A percentile compares a stretch with the other conserved stretches of the same genome.
Conservation (phyloP, 768 basidiomycete species). For the Favolaschia claudopus region DNA sequence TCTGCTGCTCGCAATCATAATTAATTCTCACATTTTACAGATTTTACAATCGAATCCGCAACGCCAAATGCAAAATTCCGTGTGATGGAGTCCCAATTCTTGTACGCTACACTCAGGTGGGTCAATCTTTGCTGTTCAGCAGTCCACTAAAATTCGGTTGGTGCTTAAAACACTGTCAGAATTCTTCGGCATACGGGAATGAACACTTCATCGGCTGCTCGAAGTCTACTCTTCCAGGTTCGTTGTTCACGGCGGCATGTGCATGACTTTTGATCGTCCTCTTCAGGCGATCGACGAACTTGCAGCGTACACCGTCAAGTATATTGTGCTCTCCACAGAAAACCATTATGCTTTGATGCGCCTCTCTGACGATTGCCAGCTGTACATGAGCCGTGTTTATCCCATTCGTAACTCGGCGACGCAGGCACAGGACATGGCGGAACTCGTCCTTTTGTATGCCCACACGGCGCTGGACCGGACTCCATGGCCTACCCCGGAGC, state of each 20-base stretch:
- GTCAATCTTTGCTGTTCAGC: not conserved
- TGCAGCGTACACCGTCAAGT: not conserved
- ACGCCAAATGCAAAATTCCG: not conserved
- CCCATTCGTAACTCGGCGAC: too few species aligned
- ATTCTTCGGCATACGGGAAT: not conserved
- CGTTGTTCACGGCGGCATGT: too few species aligned
- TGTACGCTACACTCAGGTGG: not conserved
- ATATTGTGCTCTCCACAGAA: conserved; percentile 5
- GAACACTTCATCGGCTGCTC: conserved; percentile 6
- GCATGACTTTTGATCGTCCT: too few species aligned
- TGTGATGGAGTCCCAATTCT: conserved; percentile 6
- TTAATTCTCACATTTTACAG: too few species aligned
- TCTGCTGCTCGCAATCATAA: too few species aligned
- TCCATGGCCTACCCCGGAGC: too few species aligned
- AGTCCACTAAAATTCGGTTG: too few species aligned
- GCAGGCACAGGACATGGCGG: too few species aligned
- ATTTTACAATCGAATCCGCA: not conserved
- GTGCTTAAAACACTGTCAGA: too few species aligned
- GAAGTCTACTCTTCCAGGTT: not conserved
- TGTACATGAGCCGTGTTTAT: not conserved
- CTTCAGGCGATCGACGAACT: conserved; percentile 1
- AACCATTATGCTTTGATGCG: not conserved
- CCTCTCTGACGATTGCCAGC: not conserved
- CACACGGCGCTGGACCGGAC: too few species aligned
- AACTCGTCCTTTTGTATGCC: too few species aligned